phyloP scores from a whole-genome alignment of 2,329 filamentous ascomycete species.

The Aspergillus pseudoglaucus region DNA sequence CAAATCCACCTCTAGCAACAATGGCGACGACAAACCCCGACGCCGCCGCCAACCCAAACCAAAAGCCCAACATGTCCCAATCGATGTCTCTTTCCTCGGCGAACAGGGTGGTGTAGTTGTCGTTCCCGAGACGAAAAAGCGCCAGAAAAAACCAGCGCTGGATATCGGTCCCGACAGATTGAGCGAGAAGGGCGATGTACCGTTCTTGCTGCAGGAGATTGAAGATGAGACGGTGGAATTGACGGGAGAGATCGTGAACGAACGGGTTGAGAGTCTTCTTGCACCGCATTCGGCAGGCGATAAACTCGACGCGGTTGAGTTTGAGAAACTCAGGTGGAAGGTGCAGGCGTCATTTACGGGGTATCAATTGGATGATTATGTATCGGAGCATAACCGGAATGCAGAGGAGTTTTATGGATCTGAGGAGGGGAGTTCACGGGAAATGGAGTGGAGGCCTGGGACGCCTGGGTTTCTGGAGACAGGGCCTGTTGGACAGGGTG shows the following conservation, averaged over 20 bases:
- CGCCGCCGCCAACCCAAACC: background rate
- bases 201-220: slow-evolving; percentile 22
- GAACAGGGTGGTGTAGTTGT: no score
- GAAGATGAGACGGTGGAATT: slow-evolving; percentile 12
- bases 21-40: slow-evolving; percentile 4
- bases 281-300: slow-evolving; percentile 15
- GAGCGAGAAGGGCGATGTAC: slow-evolving; percentile 9
- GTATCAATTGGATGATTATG: slow-evolving; percentile 27
- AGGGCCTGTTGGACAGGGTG: slow-evolving; percentile 6
- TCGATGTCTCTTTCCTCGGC: no score
- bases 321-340: slow-evolving; percentile 23
- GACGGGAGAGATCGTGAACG: slow-evolving; percentile 11
- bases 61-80: no score
- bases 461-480: slow-evolving; percentile 24
- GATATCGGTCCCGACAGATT: slow-evolving; percentile 3
- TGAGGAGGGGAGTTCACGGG: background rate
- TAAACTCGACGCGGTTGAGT: slow-evolving; percentile 21
- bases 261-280: slow-evolving; percentile 24
- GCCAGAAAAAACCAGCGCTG: slow-evolving; percentile 1
- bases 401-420: background rate
- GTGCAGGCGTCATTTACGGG: slow-evolving; percentile 29
- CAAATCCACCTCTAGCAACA: slow-evolving; percentile 9
- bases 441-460: slow-evolving; percentile 25
- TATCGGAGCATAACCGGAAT: slow-evolving; percentile 6
- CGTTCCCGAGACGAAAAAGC: background rate